Evolutionary conservation across 179 eudicot genomes (phyloP).

Genomic region (Silene coronaria): DNA sequence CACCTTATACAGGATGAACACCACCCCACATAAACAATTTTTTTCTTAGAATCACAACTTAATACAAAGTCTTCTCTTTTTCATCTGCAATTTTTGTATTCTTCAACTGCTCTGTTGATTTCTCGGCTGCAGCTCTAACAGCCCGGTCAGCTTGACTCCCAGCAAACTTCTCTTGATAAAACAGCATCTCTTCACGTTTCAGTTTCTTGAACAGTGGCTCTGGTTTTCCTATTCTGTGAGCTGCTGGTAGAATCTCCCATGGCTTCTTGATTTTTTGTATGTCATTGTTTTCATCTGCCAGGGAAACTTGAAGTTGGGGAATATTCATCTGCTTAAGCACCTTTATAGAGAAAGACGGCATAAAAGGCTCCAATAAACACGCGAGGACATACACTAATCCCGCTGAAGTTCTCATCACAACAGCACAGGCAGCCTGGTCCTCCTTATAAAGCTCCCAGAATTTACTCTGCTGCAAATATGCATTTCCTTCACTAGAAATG

Average conservation of each 20-base stretch:
- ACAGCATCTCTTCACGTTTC: conserved; percentile 81
- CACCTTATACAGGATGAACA: no score
- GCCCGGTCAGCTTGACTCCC: conserved; percentile 97
- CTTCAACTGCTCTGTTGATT: conserved; percentile 57
- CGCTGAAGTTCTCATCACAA: conserved; percentile 77
- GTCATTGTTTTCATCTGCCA: conserved; percentile 57
- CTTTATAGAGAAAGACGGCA: conserved; percentile 84
- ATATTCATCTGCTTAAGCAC: conserved; percentile 83
- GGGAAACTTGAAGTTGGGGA: conserved; percentile 46
- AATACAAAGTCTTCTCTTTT: no score
- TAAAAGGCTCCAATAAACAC: conserved; percentile 84
- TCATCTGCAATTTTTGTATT: conserved; percentile 71
- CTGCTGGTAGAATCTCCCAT: conserved; percentile 71
- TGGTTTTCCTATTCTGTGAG: conserved; percentile 79
- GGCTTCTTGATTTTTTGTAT: conserved; percentile 55
- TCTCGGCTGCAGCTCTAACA: conserved; percentile 70
- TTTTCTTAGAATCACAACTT: no score
- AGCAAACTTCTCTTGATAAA: conserved; percentile 69
- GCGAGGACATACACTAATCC: conserved; percentile 88
- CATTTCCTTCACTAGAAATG: conserved; percentile 86
- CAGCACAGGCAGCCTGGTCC: conserved; percentile 60
- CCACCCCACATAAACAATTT: no score
- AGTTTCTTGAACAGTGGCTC: conserved; percentile 80
- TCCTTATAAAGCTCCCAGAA: conserved; percentile 94
- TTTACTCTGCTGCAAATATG: conserved; percentile 89